Percentiles rank a stretch among this genome's conserved stretches.
These are phyloP conservation scores for Trichophyton equinum DNA, from an alignment of 2,329 filamentous ascomycete species.

Conservation along the genomic window DNA sequence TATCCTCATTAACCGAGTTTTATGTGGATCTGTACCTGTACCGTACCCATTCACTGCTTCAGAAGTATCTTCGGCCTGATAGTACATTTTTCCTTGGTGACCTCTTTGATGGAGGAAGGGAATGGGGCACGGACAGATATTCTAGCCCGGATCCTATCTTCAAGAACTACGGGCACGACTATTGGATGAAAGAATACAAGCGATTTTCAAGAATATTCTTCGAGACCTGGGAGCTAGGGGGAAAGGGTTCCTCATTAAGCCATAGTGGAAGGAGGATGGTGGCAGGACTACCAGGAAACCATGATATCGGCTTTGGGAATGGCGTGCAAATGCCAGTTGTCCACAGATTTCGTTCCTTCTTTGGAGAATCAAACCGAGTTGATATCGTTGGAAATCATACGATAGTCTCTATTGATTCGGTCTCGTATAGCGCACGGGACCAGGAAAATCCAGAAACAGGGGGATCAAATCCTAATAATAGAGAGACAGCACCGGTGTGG, in stretches of 20 bases:
- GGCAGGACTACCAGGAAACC: slow-evolving; percentile 80
- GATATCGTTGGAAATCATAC: slow-evolving; percentile 92
- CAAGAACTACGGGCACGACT: slow-evolving; percentile 63
- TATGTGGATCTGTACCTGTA: slow-evolving; percentile 87
- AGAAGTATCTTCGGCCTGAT: slow-evolving; percentile 65
- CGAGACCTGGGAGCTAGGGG: slow-evolving; percentile 50
- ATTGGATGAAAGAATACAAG: slow-evolving; percentile 76
- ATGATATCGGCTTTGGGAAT: slow-evolving; percentile 82
- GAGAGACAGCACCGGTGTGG: slow-evolving; percentile 54
- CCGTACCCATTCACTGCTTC: slow-evolving; percentile 67
- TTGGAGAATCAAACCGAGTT: slow-evolving; percentile 81
- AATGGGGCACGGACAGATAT: slow-evolving; percentile 68
- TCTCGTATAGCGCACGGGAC: slow-evolving; percentile 69
- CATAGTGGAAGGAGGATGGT: slow-evolving; percentile 65
- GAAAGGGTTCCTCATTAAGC: slow-evolving; percentile 43
- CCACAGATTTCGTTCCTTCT: slow-evolving; percentile 72
- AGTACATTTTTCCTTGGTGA: slow-evolving; percentile 86
- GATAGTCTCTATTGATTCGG: slow-evolving; percentile 79
- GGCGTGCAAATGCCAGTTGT: slow-evolving; percentile 71
- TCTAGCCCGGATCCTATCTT: slow-evolving; percentile 53
- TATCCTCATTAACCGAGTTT: slow-evolving; percentile 52
- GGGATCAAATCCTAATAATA: slow-evolving; percentile 30
- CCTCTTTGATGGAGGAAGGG: slow-evolving; percentile 85
- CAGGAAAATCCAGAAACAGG: slow-evolving; percentile 40
- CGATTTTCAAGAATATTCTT: slow-evolving; percentile 83